These are phyloP conservation scores for Boletus barrowsii DNA, from an alignment of 768 basidiomycete species.

Conservation along the genomic window DNA sequence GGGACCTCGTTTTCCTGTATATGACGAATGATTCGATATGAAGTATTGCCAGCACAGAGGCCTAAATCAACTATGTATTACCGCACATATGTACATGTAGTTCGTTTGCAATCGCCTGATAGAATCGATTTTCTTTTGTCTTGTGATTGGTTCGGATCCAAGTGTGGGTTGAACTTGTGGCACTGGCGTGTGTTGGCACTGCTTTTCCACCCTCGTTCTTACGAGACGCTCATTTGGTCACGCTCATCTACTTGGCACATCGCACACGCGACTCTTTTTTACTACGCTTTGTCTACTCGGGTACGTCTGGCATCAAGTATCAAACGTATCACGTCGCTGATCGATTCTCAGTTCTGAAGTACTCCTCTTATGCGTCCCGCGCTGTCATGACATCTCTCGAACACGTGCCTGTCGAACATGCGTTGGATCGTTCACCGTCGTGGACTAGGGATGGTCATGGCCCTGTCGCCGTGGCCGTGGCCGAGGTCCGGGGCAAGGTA, in stretches of 20 bases:
- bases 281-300: background rate
- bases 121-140: constrained; percentile 9
- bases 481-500: background rate
- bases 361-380: constrained; percentile 15
- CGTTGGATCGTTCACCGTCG: background rate
- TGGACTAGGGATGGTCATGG: background rate
- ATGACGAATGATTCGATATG: constrained; percentile 20
- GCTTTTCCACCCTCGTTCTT: too few species aligned
- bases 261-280: background rate
- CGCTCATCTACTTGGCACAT: too few species aligned
- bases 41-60: constrained; percentile 22
- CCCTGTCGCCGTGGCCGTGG: background rate
- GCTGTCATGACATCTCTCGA: constrained; percentile 28
- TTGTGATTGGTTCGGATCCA: too few species aligned
- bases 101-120: constrained; percentile 10
- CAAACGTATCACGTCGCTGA: background rate
- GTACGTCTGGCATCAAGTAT: background rate
- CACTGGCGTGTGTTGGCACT: background rate
- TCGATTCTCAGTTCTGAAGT: background rate
- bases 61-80: constrained; percentile 26
- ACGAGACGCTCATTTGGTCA: background rate
- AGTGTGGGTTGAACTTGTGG: background rate
- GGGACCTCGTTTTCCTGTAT: constrained; percentile 3
- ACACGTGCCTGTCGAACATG: constrained; percentile 19
- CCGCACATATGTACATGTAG: constrained; percentile 29